Base-by-base conservation (phyloP, 116 monocot species). In the Posidonia oceanica region DNA sequence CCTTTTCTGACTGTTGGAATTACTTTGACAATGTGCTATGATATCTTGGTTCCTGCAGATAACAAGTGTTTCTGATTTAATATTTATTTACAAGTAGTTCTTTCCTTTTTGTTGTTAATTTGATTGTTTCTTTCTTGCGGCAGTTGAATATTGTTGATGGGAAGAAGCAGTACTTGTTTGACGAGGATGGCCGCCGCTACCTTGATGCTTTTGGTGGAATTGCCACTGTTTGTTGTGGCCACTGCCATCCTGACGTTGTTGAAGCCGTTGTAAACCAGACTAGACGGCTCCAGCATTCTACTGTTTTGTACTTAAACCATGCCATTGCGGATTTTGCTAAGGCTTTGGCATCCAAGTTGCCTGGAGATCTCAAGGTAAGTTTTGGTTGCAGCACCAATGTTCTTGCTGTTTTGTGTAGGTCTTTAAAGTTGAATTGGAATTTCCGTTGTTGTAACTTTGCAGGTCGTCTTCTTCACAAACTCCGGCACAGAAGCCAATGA, bases 401-500 rank as follows among this genome's bases (percentile, higher is more conserved):
- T 36, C 14, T 62, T 14, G 22, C 36, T 62, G 14, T 62, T 62
- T 36, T 36, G 3, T 36, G 48, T 6, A 10, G 5, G 7, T 48
- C 48, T 12, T 48, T 48, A 48, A 48, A 48, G 7, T 2, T 48
- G 7, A 10, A 48, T 10, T 8, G 48, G 48, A 48, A 48, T 10
- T 23, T 62, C 8, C 0, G 12, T 62, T 70, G 16, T 18, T 59
- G 42, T 75, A 39, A 22, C 10, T 51, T 71, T 56, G 36, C 72
- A 96, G 96, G 89, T 89, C 48, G 86, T 85, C 23, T 96, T 89
- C 82, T 96, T 96, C 82, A 91, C 91, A 20, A 96, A 96, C 69
- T 96, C 96, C 72, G 96, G 96, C 18, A 91, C 91, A 29, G 96
- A 96, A 79, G 96, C 91, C 39, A 96, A 96, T 72, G 96, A 96